A percentile compares a stretch with the other conserved stretches of the same genome.
These are phyloP conservation scores for Aethionema arabicum DNA, from an alignment of 345 rosid genomes.

Conservation along the genomic window DNA sequence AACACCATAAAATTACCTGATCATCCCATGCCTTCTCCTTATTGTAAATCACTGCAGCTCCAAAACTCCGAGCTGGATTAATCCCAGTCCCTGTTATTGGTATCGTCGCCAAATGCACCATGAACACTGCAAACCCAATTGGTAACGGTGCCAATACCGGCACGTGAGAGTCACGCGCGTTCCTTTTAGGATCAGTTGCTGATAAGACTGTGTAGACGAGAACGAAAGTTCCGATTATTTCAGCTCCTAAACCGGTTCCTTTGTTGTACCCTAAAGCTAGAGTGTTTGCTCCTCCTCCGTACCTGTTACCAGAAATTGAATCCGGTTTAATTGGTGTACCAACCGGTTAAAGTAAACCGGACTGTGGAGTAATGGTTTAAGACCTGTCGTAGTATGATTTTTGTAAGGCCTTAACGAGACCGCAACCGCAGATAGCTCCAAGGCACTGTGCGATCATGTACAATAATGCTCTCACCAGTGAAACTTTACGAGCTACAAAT, in stretches of 20 bases:
- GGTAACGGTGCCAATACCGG: constrained; percentile 42
- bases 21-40: neutral
- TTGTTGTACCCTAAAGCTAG: constrained; percentile 48
- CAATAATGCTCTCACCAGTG: constrained; percentile 46
- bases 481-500: constrained; percentile 49
- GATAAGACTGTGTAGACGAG: neutral
- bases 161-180: constrained; percentile 73
- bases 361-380: too few relatives aligned
- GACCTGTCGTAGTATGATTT: constrained; percentile 32
- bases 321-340: too few relatives aligned
- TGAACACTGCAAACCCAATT: too few relatives aligned
- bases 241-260: constrained; percentile 43
- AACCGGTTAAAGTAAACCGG: too few relatives aligned
- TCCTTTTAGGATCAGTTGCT: constrained; percentile 81
- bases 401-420: constrained; percentile 47
- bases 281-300: constrained; percentile 66
- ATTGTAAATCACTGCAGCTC: neutral
- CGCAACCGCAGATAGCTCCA: constrained; percentile 39
- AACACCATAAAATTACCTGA: neutral
- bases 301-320: constrained; percentile 24
- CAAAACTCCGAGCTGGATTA: too few relatives aligned
- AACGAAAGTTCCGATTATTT: too few relatives aligned
- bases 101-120: too few relatives aligned
- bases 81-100: too few relatives aligned
- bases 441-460: constrained; percentile 46